phyloP scores from a whole-genome alignment of 257 asterid species.

The Lycium ferocissimum region DNA sequence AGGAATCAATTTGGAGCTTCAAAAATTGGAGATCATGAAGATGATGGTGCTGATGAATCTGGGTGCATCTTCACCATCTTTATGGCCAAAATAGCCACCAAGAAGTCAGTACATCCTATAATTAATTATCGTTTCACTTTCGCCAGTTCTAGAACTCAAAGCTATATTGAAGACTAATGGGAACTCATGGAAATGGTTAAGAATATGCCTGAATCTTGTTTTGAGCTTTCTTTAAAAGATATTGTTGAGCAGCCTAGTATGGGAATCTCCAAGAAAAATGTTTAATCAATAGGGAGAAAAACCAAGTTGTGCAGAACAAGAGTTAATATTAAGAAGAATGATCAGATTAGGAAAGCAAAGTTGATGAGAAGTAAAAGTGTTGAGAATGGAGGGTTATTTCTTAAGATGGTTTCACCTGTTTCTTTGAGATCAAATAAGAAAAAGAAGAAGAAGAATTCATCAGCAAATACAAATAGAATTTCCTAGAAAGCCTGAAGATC shows the following conservation, averaged over 20 bases:
- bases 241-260: conserved; percentile 59
- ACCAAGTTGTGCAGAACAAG: conserved; percentile 33
- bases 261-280: conserved; percentile 35
- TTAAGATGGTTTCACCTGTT: conserved; percentile 71
- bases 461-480: conserved; percentile 40
- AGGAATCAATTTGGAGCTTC: conserved; percentile 42
- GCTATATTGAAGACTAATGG: conserved; percentile 77
- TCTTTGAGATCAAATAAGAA: conserved; percentile 51
- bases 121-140: conserved; percentile 43
- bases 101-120: conserved; percentile 51
- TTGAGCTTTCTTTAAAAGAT: conserved; percentile 75
- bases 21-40: conserved; percentile 34
- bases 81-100: conserved; percentile 60
- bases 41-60: conserved; percentile 47
- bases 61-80: conserved; percentile 64
- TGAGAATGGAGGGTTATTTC: conserved; percentile 58
- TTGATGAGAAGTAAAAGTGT: conserved; percentile 47
- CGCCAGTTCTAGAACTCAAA: conserved; percentile 59
- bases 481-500: conserved; percentile 60
- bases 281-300: conserved; percentile 25
- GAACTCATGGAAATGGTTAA: conserved; percentile 93
- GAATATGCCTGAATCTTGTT: conserved; percentile 76
- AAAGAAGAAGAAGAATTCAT: conserved; percentile 37
- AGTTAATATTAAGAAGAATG: conserved; percentile 43
- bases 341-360: conserved; percentile 39